Evolutionary conservation across 1,139 yeast genomes (phyloP).

Genomic region (Suhomyces bribrorum): DNA sequence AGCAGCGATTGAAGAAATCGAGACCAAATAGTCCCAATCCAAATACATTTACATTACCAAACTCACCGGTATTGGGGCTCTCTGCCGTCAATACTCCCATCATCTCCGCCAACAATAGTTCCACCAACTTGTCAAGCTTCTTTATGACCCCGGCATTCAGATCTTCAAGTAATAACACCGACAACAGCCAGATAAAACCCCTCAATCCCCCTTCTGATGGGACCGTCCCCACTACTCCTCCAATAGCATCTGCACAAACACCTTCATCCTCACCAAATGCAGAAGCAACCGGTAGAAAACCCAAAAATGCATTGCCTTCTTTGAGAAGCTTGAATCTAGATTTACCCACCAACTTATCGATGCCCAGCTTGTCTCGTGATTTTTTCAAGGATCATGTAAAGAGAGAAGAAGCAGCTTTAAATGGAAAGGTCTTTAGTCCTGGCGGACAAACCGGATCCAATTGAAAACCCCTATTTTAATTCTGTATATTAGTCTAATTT

Average conservation of each 20-base stretch:
- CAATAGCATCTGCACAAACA: conserved; percentile 5
- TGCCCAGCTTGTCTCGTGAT: conserved; percentile 20
- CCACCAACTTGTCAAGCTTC: conserved; percentile 43
- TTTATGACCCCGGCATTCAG: conserved; percentile 31
- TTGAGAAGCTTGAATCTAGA: conserved; percentile 52
- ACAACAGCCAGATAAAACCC: conserved; percentile 3
- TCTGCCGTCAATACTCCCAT: conserved; percentile 47
- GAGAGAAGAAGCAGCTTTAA: conserved; percentile 12
- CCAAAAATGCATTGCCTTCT: conserved; percentile 45
- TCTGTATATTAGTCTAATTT: not conserved
- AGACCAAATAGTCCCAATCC: conserved; percentile 64
- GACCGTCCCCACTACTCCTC: conserved; percentile 11
- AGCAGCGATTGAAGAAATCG: conserved; percentile 61
- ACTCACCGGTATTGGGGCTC: conserved; percentile 57
- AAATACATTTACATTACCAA: conserved; percentile 52
- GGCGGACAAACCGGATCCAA: not conserved
- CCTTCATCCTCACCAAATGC: conserved; percentile 9
- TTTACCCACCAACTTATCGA: conserved; percentile 43
- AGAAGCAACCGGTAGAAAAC: conserved; percentile 15
- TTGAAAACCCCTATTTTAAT: not conserved
- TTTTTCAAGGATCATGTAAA: conserved; percentile 8
- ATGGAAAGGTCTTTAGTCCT: conserved; percentile 6
- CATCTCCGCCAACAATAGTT: conserved; percentile 46
- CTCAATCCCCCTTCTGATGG: conserved; percentile 6
- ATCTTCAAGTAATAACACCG: conserved; percentile 8